Evolutionary conservation across 768 basidiomycete genomes (phyloP).

Genomic region (Cyclocybe aegerita): DNA sequence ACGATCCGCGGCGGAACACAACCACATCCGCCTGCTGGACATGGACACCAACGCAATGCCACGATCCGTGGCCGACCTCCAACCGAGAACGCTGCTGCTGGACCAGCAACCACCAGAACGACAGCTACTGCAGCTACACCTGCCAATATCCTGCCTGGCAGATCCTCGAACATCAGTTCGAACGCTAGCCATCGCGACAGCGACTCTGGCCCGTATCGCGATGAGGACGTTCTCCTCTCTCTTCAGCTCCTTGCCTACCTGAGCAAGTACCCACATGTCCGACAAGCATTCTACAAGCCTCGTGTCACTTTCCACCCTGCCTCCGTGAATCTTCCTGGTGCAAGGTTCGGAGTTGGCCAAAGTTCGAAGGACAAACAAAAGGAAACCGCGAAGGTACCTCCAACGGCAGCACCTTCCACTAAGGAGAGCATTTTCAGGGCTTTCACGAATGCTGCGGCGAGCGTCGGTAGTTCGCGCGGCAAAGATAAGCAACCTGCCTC

Average conservation of each 20-base stretch:
- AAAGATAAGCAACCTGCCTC: constrained; percentile 14
- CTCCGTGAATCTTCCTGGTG: constrained; percentile 41
- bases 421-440: constrained; percentile 43
- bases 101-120: neutral
- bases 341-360: constrained; percentile 19
- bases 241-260: constrained; percentile 94
- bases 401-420: neutral
- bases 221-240: constrained; percentile 90
- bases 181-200: constrained; percentile 17
- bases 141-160: neutral
- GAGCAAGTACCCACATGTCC: constrained; percentile 96
- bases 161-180: neutral
- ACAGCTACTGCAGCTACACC: constrained; percentile 2
- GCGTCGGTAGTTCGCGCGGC: constrained; percentile 16
- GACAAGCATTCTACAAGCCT: constrained; percentile 92
- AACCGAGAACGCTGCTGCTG: neutral
- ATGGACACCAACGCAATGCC: constrained; percentile 26
- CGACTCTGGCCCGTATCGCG: constrained; percentile 73
- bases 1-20: neutral
- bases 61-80: constrained; percentile 23
- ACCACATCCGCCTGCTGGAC: constrained; percentile 4
- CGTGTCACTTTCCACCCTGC: constrained; percentile 82
- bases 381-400: constrained; percentile 22
- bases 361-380: constrained; percentile 22
- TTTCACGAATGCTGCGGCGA: constrained; percentile 36